Evolutionary conservation across 192 early-diverging fungal species (phyloP), one percentile per base, ranked within the genome.

Genomic region (Backusella sp.): DNA sequence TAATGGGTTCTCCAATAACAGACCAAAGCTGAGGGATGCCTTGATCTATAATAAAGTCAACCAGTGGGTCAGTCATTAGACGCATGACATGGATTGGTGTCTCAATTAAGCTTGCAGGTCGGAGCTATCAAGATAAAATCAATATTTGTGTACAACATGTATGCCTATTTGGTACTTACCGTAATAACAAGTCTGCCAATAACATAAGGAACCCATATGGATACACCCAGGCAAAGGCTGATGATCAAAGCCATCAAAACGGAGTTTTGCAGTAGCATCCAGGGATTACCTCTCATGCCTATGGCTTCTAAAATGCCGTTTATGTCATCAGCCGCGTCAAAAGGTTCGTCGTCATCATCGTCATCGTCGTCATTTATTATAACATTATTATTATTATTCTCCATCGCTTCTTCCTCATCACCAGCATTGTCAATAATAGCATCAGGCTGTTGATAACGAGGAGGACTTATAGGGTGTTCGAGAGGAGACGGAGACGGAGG

Each of bases 301-400:
- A 98, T 86, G 23, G 95, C 90, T 66, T 96, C 97, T 41, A 97
- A 77, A n/a, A 94, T 82, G 6, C 90, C 92, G 52, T 94, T 91
- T 6, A 90, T 82, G 28, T 88, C 92, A 37, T 92, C 92, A 67
- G 85, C 91, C 26, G 84, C 82, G 66, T 86, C 88, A 52, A 83
- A 75, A 21, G 86, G 86, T 12, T 80, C 83, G 5, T 79, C 85
- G 15, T 83, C 81, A 1, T 84, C 82, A 15, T 17, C 62, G 5
- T 62, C 39, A 19, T 28, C 72, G 34, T 21, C 46, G 28, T 21
- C 21, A 46, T 42, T 23, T 1, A 23, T n/a, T 2, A 21, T 11
- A 4, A 23, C 28, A 34, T 12, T 69, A 21, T 69, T 41, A 5
- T 19, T 21, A 15, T 26, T 12, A 28, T 49, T 70, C 26, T 59